Evolutionary conservation across 768 basidiomycete genomes (phyloP), one percentile per base, ranked within the genome.

Genomic region (Filobasidium wieringae): DNA sequence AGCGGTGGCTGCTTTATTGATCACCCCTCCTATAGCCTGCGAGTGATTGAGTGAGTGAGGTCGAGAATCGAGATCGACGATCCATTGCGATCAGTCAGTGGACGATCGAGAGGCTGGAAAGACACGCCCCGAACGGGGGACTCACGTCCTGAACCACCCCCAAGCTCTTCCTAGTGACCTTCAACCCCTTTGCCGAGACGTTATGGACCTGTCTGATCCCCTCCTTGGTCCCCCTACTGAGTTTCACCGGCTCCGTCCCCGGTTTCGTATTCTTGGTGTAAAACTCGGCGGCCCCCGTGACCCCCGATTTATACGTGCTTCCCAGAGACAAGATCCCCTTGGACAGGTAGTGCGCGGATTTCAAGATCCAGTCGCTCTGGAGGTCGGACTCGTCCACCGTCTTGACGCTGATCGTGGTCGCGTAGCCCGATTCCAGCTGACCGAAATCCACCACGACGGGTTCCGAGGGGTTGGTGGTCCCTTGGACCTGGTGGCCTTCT

Each of bases 361-460:
- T 74, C 53, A 79, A 73, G 41, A 88, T 78, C 81, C 70, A 70
- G 54, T 82, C 84, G 68, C 86, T 82, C n/a, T n/a, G n/a, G 68
- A 81, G 78, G 63, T 87, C 80, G 26, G 84, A 83, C 15, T 82
- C 79, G 24, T 82, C 82, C 0, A 87, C 78, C 8, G 79, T 78
- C 39, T 79, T 76, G 12, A 82, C 84, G 64, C 82, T 82, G 59
- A 80, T 77, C 24, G 78, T 73, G 5, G 56, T 51, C 32, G 58
- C 54, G 37, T 64, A 59, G 6, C 65, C 68, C 41, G 81, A 77
- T 5, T 70, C 60, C 7, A 66, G 50, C 51, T 81, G 79, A 0
- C 81, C 79, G 30, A 87, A 79, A 65, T 87, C 84, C 57, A 87
- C 80, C 51, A 87, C 71, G n/a, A 88, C 85, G 0, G 84, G 81